Conservation (phyloP, 2,329 filamentous ascomycete species). For the Talaromyces sp. region DNA sequence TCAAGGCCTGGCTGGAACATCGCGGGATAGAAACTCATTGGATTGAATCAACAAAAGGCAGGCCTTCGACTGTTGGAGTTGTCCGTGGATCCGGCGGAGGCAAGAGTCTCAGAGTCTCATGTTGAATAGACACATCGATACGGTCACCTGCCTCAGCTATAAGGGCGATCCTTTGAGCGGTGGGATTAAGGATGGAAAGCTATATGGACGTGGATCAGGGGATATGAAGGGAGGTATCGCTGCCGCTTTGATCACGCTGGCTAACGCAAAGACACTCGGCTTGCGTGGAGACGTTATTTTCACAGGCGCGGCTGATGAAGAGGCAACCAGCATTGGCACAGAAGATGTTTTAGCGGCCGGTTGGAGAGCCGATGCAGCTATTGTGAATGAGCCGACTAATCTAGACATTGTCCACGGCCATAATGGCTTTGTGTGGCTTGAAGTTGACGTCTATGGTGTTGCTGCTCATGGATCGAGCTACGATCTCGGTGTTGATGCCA, state of each 20-base stretch:
- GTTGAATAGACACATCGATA: neutral
- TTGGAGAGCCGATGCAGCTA: constrained; percentile 54
- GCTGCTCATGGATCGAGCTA: constrained; percentile 41
- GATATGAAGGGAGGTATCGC: constrained; percentile 49
- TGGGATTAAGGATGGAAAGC: neutral
- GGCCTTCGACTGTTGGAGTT: neutral
- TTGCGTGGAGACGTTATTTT: constrained; percentile 54
- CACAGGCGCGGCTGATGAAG: constrained; percentile 56
- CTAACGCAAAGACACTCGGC: constrained; percentile 31
- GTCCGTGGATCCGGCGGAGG: neutral
- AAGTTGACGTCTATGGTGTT: constrained; percentile 36
- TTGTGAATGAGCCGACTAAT: constrained; percentile 28
- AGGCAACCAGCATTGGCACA: constrained; percentile 53
- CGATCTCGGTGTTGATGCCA: constrained; percentile 52
- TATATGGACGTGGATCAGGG: neutral
- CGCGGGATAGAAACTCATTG: neutral
- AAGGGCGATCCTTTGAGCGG: neutral
- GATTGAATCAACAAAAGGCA: neutral
- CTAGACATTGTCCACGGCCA: constrained; percentile 31
- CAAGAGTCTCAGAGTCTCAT: neutral
- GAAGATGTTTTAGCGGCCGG: constrained; percentile 52
- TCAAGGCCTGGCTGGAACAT: neutral
- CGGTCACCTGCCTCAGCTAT: neutral
- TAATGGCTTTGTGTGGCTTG: constrained; percentile 50
- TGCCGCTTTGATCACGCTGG: constrained; percentile 46